A percentile compares a stretch with the other conserved stretches of the same genome.
Evolutionary conservation across 2,329 filamentous ascomycete genomes (phyloP).

Genomic region (Cercospora zeae-maydis): DNA sequence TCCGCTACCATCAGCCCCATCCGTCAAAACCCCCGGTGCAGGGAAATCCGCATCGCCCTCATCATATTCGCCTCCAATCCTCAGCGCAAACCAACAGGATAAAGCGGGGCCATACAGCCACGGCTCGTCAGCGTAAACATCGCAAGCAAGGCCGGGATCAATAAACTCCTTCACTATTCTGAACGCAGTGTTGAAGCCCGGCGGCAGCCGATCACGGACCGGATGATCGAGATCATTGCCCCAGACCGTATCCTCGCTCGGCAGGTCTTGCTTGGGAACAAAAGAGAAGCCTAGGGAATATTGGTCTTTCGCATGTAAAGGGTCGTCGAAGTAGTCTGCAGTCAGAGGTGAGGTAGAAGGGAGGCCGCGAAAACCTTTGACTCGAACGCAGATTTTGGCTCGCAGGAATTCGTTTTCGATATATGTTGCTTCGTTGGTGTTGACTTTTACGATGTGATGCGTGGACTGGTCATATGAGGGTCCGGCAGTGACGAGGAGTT

Average conservation of each 20-base stretch:
- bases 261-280: slow-evolving; percentile 62
- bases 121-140: slow-evolving; percentile 81
- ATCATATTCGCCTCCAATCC: slow-evolving; percentile 30
- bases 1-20: slow-evolving; percentile 43
- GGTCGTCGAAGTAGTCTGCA: slow-evolving; percentile 72
- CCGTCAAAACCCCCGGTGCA: slow-evolving; percentile 35
- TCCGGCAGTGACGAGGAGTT: slow-evolving; percentile 77
- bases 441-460: slow-evolving; percentile 72
- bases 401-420: slow-evolving; percentile 64
- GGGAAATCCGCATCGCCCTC: slow-evolving; percentile 26
- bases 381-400: slow-evolving; percentile 70
- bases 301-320: slow-evolving; percentile 69
- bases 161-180: slow-evolving; percentile 84
- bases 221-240: slow-evolving; percentile 93
- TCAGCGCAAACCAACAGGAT: slow-evolving; percentile 35
- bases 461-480: slow-evolving; percentile 65
- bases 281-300: slow-evolving; percentile 82
- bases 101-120: slow-evolving; percentile 74
- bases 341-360: slow-evolving; percentile 61
- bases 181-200: slow-evolving; percentile 80
- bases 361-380: slow-evolving; percentile 62
- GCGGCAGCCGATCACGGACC: slow-evolving; percentile 77
- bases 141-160: slow-evolving; percentile 83
- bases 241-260: slow-evolving; percentile 72
- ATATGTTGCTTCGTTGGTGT: slow-evolving; percentile 55